These are phyloP conservation scores for Russula abietina DNA, from an alignment of 768 basidiomycete genomes.

Conservation along the genomic window DNA sequence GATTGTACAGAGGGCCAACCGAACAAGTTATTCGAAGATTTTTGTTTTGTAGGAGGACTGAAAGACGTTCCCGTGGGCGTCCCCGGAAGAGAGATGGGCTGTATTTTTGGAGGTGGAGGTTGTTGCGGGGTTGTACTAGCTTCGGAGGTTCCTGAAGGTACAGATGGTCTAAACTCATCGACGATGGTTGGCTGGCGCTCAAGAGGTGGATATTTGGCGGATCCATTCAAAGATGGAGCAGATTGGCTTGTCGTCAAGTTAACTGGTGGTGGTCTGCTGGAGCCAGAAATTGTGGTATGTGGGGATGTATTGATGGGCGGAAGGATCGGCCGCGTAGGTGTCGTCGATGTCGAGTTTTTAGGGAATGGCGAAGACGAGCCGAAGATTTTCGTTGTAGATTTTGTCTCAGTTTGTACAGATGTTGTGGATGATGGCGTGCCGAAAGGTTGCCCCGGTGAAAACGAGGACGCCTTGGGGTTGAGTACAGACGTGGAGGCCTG, in stretches of 20 bases:
- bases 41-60: conserved; percentile 23
- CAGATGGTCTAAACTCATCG: conserved; percentile 8
- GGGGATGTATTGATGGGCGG: conserved; percentile 19
- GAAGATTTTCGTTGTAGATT: not conserved
- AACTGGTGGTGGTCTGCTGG: not conserved
- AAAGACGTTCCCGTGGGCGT: conserved; percentile 32
- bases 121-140: not conserved
- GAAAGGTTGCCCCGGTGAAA: conserved; percentile 22
- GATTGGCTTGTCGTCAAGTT: conserved; percentile 13
- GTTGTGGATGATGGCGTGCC: conserved; percentile 20
- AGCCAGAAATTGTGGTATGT: not conserved
- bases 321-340: conserved; percentile 17
- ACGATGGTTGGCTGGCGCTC: conserved; percentile 10
- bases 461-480: conserved; percentile 23
- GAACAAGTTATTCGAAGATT: conserved; percentile 26
- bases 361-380: conserved; percentile 2
- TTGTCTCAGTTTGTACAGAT: conserved; percentile 10
- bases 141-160: not conserved
- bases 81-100: conserved; percentile 30
- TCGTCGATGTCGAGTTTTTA: conserved; percentile 1
- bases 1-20: conserved; percentile 27
- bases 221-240: conserved; percentile 7
- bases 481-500: conserved; percentile 1
- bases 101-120: conserved; percentile 27
- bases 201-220: not conserved